These are phyloP conservation scores for Myxozyma sirexii DNA, from an alignment of 805 yeast species.

Conservation along the genomic window DNA sequence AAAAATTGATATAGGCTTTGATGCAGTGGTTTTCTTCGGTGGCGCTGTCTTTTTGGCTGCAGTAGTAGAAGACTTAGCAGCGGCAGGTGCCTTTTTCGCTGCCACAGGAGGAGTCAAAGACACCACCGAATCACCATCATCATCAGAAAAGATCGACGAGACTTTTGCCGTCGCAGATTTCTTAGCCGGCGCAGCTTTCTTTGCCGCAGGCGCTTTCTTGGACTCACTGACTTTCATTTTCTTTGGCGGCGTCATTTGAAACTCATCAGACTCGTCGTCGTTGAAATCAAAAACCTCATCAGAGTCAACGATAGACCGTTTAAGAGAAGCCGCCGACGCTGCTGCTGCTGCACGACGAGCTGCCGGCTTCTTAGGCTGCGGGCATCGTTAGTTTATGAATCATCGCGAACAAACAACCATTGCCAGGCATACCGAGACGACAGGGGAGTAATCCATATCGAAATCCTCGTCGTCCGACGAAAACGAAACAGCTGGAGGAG, in stretches of 20 bases:
- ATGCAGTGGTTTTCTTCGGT: background rate
- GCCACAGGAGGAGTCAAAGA: background rate
- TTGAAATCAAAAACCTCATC: conserved; percentile 24
- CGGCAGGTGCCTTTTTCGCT: background rate
- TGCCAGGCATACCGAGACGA: background rate
- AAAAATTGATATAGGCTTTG: conserved; percentile 2
- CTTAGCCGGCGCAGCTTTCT: conserved; percentile 6
- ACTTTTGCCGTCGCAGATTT: background rate
- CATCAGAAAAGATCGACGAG: conserved; percentile 3
- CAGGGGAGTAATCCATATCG: conserved; percentile 23
- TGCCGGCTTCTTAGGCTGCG: conserved; percentile 17
- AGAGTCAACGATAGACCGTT: conserved; percentile 28
- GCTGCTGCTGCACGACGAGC: conserved; percentile 29
- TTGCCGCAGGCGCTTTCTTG: conserved; percentile 15
- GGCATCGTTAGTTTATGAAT: background rate
- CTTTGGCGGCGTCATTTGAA: conserved; percentile 21
- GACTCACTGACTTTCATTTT: conserved; percentile 16
- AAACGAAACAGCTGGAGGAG: conserved; percentile 15
- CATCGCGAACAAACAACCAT: no score
- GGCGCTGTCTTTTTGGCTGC: background rate
- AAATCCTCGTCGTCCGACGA: conserved; percentile 27
- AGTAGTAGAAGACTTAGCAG: background rate
- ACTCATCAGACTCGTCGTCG: conserved; percentile 22
- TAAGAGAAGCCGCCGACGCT: conserved; percentile 22
- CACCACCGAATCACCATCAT: conserved; percentile 1